Evolutionary conservation across 768 basidiomycete genomes (phyloP).

Genomic region (Phlegmacium glaucopus): DNA sequence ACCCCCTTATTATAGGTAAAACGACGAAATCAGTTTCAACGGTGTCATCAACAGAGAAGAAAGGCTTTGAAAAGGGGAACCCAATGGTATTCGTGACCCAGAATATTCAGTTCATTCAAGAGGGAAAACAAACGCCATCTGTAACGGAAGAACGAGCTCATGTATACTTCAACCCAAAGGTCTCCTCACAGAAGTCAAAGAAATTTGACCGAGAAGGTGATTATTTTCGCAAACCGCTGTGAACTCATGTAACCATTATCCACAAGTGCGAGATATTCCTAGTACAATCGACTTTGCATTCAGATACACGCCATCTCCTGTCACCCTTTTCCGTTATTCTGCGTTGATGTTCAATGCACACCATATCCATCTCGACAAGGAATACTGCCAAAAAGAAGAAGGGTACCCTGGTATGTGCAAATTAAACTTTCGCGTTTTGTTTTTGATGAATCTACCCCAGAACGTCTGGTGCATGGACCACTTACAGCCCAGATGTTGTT

Average conservation of each 20-base stretch:
- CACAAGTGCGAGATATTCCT: conserved; percentile 50
- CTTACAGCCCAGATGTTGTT: conserved; percentile 78
- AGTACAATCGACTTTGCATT: conserved; percentile 54
- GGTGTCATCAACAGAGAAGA: conserved; percentile 54
- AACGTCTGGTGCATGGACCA: conserved; percentile 84
- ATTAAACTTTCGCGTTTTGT: background rate
- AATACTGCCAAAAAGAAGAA: conserved; percentile 62
- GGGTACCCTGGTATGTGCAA: conserved; percentile 61
- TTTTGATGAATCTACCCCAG: conserved; percentile 30
- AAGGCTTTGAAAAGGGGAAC: conserved; percentile 56
- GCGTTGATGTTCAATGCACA: conserved; percentile 87
- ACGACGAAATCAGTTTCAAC: conserved; percentile 45
- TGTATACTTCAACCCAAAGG: conserved; percentile 46
- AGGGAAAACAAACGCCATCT: conserved; percentile 42
- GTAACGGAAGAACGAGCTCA: conserved; percentile 65
- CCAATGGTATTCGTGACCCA: conserved; percentile 81
- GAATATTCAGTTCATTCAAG: conserved; percentile 46
- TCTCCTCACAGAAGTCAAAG: conserved; percentile 23
- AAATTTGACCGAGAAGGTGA: conserved; percentile 42
- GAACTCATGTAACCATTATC: background rate
- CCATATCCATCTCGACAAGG: conserved; percentile 78
- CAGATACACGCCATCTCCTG: conserved; percentile 60
- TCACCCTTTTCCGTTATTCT: conserved; percentile 82
- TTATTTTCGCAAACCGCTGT: too few relatives aligned
- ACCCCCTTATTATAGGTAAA: conserved; percentile 51